These are phyloP conservation scores for Pharnaceum exiguum DNA, from an alignment of 148 eudicot genomes.

Conservation along the genomic window DNA sequence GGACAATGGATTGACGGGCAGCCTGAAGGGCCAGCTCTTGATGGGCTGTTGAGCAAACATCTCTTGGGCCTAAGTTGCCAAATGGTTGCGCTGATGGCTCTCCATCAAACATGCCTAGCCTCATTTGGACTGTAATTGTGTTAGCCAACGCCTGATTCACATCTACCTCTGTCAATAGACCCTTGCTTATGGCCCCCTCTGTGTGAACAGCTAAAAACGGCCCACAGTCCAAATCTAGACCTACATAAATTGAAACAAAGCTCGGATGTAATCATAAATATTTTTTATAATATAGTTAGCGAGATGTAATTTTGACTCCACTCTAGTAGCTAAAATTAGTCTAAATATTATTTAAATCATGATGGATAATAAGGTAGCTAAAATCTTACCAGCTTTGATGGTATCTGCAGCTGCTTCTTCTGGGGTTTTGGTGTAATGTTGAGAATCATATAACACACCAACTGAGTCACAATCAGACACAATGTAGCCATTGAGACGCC, in stretches of 20 bases:
- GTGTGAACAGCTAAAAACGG: constrained; percentile 75
- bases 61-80: constrained; percentile 59
- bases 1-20: constrained; percentile 85
- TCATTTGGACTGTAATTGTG: constrained; percentile 68
- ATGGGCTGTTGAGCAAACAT: constrained; percentile 69
- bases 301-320: no score
- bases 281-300: no score
- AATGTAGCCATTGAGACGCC: constrained; percentile 92
- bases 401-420: constrained; percentile 75
- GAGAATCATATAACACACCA: constrained; percentile 44
- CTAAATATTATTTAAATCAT: neutral
- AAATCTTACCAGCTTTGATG: constrained; percentile 57
- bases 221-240: constrained; percentile 96
- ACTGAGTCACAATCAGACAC: constrained; percentile 91
- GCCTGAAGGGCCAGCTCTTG: constrained; percentile 76
- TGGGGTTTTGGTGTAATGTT: constrained; percentile 75
- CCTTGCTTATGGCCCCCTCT: constrained; percentile 50
- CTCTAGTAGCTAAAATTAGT: no score
- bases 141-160: constrained; percentile 67
- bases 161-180: constrained; percentile 55
- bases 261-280: no score
- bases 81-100: constrained; percentile 58
- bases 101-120: constrained; percentile 92
- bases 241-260: constrained; percentile 18
- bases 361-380: neutral